A percentile compares a stretch with the other conserved stretches of the same genome.
Conservation (phyloP, 2,329 filamentous ascomycete genomes). For the Penicillium sp. region DNA sequence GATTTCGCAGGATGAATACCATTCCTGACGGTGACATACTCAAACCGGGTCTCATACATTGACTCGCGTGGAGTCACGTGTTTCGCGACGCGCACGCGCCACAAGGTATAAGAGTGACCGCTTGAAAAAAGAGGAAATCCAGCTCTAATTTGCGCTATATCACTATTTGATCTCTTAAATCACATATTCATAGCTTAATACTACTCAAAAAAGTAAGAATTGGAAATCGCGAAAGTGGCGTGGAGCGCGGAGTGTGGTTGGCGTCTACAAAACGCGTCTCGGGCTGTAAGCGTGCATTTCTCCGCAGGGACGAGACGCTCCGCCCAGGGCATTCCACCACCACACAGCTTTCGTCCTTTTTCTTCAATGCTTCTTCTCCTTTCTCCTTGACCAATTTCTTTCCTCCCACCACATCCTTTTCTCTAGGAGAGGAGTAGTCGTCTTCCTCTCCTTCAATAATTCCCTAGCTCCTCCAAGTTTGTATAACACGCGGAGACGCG, state of each 20-base stretch:
- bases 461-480: conserved; percentile 16
- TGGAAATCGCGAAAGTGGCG: conserved; percentile 18
- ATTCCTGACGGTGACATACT: conserved; percentile 9
- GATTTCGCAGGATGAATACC: conserved; percentile 1
- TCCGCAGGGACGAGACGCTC: conserved; percentile 37
- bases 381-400: conserved; percentile 25
- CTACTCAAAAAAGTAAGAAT: conserved; percentile 5
- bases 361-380: conserved; percentile 23
- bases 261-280: conserved; percentile 43
- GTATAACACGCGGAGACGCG: conserved; percentile 23
- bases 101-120: conserved; percentile 1
- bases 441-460: conserved; percentile 16
- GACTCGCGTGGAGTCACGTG: conserved; percentile 12
- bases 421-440: conserved; percentile 6
- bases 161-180: background rate
- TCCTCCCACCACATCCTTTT: conserved; percentile 22
- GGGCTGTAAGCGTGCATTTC: conserved; percentile 41
- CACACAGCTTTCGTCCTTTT: conserved; percentile 28
- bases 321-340: conserved; percentile 36
- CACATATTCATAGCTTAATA: background rate
- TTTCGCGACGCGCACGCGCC: conserved; percentile 10
- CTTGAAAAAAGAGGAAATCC: background rate
- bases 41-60: conserved; percentile 3
- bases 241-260: conserved; percentile 32
- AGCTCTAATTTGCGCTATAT: conserved; percentile 1